phyloP scores from a whole-genome alignment of 2,329 filamentous ascomycete genomes.

The Sarocladium oryzae region DNA sequence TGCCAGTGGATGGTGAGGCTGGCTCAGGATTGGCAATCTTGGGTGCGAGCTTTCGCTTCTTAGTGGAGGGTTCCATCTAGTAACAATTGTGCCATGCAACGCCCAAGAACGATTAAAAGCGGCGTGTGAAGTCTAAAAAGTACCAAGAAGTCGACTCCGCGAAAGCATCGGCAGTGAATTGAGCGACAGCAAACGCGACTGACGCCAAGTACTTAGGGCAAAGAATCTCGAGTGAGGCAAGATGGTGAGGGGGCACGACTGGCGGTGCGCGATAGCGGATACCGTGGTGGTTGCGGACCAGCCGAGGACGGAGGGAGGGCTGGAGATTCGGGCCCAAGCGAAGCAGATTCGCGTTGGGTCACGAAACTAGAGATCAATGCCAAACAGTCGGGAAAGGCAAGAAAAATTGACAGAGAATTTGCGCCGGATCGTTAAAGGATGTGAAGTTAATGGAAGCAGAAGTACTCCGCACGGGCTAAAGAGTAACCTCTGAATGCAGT shows the following conservation, averaged over 20 bases:
- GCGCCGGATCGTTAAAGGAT: too few relatives aligned
- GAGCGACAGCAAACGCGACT: not conserved
- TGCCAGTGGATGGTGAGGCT: slow-evolving; percentile 23
- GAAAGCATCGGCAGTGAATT: not conserved
- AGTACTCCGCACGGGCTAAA: too few relatives aligned
- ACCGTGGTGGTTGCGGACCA: slow-evolving; percentile 1
- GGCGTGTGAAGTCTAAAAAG: not conserved
- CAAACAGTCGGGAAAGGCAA: too few relatives aligned
- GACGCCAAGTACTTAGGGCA: not conserved
- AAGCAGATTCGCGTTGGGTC: not conserved
- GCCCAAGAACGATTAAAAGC: not conserved
- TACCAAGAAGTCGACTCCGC: not conserved
- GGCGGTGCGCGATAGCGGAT: slow-evolving; percentile 3
- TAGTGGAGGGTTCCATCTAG: slow-evolving; percentile 35
- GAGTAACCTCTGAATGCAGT: not conserved
- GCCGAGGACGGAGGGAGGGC: slow-evolving; percentile 6
- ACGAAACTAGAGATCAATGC: not conserved
- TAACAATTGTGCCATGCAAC: slow-evolving; percentile 1
- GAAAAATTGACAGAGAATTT: too few relatives aligned
- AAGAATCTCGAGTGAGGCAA: not conserved
- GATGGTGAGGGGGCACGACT: slow-evolving; percentile 2
- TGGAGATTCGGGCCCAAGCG: slow-evolving; percentile 1
- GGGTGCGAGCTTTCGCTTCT: slow-evolving; percentile 38
- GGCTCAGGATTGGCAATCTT: slow-evolving; percentile 28
- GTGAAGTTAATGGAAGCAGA: too few relatives aligned